These are phyloP conservation scores for Tilletia indica DNA, from an alignment of 1,284 basidiomycete species.

Conservation along the genomic window DNA sequence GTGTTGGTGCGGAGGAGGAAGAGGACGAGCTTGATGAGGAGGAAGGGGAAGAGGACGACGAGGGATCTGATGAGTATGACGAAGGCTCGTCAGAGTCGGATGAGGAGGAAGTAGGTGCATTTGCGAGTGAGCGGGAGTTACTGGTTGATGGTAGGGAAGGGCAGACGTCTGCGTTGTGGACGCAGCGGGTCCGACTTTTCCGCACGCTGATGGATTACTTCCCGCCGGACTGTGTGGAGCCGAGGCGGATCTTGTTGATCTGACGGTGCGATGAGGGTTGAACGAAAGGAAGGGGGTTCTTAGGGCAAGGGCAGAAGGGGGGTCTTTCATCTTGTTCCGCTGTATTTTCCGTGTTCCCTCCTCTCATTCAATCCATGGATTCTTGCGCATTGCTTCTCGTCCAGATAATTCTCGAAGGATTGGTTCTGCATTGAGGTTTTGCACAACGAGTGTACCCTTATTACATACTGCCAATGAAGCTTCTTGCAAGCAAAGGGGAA, in stretches of 20 bases:
- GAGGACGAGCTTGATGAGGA: constrained; percentile 17
- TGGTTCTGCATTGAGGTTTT: too few species aligned
- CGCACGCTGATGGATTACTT: constrained; percentile 50
- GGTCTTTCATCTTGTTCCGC: neutral
- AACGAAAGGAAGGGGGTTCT: neutral
- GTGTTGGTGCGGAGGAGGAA: constrained; percentile 4
- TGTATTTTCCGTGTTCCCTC: neutral
- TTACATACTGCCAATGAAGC: neutral
- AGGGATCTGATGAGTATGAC: constrained; percentile 18
- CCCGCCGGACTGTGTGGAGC: constrained; percentile 45
- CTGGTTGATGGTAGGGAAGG: neutral
- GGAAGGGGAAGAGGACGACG: neutral
- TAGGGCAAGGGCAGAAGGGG: neutral
- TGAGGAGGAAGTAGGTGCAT: neutral
- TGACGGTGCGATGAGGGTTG: neutral
- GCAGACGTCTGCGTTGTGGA: constrained; percentile 28
- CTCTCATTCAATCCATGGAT: neutral
- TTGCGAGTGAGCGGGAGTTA: neutral
- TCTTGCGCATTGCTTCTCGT: too few species aligned
- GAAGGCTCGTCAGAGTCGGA: constrained; percentile 9
- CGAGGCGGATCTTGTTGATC: constrained; percentile 45
- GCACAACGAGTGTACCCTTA: neutral
- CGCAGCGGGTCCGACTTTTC: constrained; percentile 43
- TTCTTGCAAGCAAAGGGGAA: neutral
- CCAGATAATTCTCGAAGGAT: too few species aligned